Percentiles rank a stretch among this genome's conserved stretches.
Conservation (phyloP, 345 rosid genomes). For the Citrus trifoliata region DNA sequence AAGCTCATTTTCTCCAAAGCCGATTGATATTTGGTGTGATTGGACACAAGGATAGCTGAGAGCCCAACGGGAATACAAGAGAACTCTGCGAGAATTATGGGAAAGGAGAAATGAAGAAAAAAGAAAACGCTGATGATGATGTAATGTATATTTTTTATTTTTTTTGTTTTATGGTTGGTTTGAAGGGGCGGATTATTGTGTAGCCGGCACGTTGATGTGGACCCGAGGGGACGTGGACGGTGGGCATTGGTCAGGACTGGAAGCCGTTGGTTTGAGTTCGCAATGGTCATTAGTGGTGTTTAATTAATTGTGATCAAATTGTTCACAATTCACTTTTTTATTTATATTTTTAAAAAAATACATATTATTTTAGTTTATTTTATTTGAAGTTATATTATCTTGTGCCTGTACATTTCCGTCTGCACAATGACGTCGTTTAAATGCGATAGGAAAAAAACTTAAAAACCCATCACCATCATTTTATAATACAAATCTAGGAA, state of each 20-base stretch:
- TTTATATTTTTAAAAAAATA: too few relatives aligned
- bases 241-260: not conserved
- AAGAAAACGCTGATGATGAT: not conserved
- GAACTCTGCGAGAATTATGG: not conserved
- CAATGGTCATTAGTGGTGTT: not conserved
- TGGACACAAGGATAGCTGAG: not conserved
- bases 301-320: not conserved
- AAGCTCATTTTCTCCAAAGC: conserved; percentile 61
- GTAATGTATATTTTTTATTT: not conserved
- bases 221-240: conserved; percentile 8
- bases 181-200: not conserved
- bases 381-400: too few relatives aligned
- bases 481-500: too few relatives aligned
- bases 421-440: too few relatives aligned
- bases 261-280: not conserved
- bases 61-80: not conserved
- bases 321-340: too few relatives aligned
- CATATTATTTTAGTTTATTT: too few relatives aligned
- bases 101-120: not conserved
- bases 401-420: too few relatives aligned
- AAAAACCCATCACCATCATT: too few relatives aligned
- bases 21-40: not conserved
- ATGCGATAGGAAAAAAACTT: too few relatives aligned
- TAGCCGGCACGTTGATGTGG: conserved; percentile 11
- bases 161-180: not conserved